Percentiles rank a stretch among this genome's conserved stretches.
phyloP scores from a whole-genome alignment of 495 filamentous ascomycete species.

The Penicillium coprophilum region DNA sequence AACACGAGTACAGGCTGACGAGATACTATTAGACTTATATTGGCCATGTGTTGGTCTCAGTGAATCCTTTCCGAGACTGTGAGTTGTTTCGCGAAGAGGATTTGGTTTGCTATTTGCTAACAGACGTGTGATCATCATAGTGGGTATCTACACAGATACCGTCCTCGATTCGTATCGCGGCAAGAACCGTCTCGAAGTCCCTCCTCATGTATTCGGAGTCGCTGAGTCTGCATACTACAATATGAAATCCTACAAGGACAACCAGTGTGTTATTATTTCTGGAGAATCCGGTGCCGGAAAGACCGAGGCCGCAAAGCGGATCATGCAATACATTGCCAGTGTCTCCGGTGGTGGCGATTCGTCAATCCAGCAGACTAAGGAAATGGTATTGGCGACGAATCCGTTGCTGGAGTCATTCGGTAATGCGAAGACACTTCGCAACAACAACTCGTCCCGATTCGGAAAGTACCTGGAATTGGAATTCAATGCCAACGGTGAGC shows the following conservation, averaged over 20 bases:
- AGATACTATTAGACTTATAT: slow-evolving; percentile 78
- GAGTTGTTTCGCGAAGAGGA: slow-evolving; percentile 35
- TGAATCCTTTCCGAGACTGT: slow-evolving; percentile 97
- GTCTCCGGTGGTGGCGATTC: slow-evolving; percentile 86
- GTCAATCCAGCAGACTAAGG: slow-evolving; percentile 96
- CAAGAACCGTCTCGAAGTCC: slow-evolving; percentile 94
- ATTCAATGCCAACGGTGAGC: slow-evolving; percentile 91
- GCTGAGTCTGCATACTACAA: slow-evolving; percentile 98
- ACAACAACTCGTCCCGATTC: slow-evolving; percentile 98
- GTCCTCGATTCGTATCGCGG: slow-evolving; percentile 89
- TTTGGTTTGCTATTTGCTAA: slow-evolving; percentile 14
- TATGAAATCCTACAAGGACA: slow-evolving; percentile 99
- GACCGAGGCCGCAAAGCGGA: slow-evolving; percentile 97
- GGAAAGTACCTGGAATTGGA: slow-evolving; percentile 98
- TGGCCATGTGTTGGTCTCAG: slow-evolving; percentile 98
- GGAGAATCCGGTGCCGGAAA: slow-evolving; percentile 98
- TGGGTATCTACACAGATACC: slow-evolving; percentile 96
- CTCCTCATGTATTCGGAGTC: slow-evolving; percentile 96
- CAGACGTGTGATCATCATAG: slow-evolving; percentile 35
- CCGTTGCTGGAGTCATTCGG: slow-evolving; percentile 96
- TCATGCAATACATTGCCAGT: slow-evolving; percentile 99
- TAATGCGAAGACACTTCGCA: slow-evolving; percentile 95
- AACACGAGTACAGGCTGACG: slow-evolving; percentile 25
- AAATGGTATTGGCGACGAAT: slow-evolving; percentile 98
- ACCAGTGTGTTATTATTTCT: slow-evolving; percentile 99